These are phyloP conservation scores for Colletotrichum orchidophilum DNA, from an alignment of 2,329 filamentous ascomycete species.

Conservation along the genomic window DNA sequence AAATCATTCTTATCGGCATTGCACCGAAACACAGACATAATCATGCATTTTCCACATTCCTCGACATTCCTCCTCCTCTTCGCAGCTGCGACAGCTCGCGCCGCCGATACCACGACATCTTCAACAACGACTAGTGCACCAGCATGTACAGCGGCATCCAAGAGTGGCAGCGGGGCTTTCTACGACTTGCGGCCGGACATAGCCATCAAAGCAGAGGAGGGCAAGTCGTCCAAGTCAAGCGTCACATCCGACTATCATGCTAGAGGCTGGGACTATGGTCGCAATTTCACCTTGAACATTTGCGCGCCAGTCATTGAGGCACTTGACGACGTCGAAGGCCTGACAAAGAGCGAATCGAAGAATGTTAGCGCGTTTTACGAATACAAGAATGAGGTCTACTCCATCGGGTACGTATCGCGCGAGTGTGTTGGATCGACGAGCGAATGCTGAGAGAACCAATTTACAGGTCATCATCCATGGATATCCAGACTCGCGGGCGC, in stretches of 20 bases:
- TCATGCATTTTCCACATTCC: slow-evolving; percentile 38
- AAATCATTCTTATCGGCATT: not conserved
- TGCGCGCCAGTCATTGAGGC: slow-evolving; percentile 79
- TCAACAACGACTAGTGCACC: slow-evolving; percentile 55
- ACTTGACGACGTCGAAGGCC: slow-evolving; percentile 69
- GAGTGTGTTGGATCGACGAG: too few species aligned
- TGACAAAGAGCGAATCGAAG: slow-evolving; percentile 69
- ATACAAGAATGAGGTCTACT: slow-evolving; percentile 71
- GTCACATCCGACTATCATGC: slow-evolving; percentile 67
- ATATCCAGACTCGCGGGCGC: slow-evolving; percentile 69
- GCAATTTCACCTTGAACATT: slow-evolving; percentile 87
- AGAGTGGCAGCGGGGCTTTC: slow-evolving; percentile 64
- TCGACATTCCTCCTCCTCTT: slow-evolving; percentile 46
- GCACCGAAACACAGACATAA: slow-evolving; percentile 15
- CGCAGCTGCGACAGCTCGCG: slow-evolving; percentile 40
- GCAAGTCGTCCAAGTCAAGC: slow-evolving; percentile 53
- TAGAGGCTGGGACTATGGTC: slow-evolving; percentile 78
- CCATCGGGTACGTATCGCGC: slow-evolving; percentile 71
- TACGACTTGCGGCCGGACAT: slow-evolving; percentile 67
- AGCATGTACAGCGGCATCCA: slow-evolving; percentile 65
- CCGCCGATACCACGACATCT: slow-evolving; percentile 39
- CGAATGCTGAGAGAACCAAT: not conserved
- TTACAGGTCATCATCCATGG: slow-evolving; percentile 62
- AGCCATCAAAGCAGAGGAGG: slow-evolving; percentile 54
- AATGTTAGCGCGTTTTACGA: slow-evolving; percentile 85